These are phyloP conservation scores for Leccinum broughii DNA, from an alignment of 768 basidiomycete species.

Conservation along the genomic window DNA sequence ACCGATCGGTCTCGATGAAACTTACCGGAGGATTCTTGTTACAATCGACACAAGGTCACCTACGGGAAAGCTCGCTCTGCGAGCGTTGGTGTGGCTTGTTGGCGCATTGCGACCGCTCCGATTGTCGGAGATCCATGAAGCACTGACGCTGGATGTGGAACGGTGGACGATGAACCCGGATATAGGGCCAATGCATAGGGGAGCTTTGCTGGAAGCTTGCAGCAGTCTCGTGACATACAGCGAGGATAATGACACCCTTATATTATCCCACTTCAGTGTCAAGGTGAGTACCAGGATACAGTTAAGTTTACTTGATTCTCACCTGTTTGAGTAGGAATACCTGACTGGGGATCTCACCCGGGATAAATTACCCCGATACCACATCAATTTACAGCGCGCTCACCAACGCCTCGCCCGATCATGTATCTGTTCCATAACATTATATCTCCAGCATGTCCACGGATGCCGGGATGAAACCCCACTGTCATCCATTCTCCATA, in stretches of 20 bases:
- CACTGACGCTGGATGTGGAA: conserved; percentile 11
- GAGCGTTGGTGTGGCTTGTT: conserved; percentile 21
- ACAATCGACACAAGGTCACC: conserved; percentile 7
- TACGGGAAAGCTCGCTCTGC: conserved; percentile 5
- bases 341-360: conserved; percentile 5
- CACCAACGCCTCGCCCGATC: conserved; percentile 8
- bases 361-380: conserved; percentile 2
- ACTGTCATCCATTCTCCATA: not conserved
- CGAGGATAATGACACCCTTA: conserved; percentile 8
- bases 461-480: not conserved
- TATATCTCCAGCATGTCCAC: conserved; percentile 4
- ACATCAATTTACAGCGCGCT: conserved; percentile 5
- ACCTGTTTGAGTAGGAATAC: conserved; percentile 11
- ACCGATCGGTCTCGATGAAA: conserved; percentile 21
- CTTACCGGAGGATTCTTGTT: conserved; percentile 22
- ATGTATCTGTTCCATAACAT: conserved; percentile 6
- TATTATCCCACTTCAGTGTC: conserved; percentile 27
- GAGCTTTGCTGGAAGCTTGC: conserved; percentile 14
- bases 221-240: conserved; percentile 18
- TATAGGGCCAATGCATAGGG: conserved; percentile 5
- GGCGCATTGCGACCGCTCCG: conserved; percentile 16
- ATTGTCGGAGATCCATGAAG: conserved; percentile 15
- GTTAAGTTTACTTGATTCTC: not conserved
- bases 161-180: conserved; percentile 7
- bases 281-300: conserved; percentile 11